Evolutionary conservation across 2,329 filamentous ascomycete species (phyloP), one percentile per base, ranked within the genome.

Genomic region (Pseudocercospora eumusae): DNA sequence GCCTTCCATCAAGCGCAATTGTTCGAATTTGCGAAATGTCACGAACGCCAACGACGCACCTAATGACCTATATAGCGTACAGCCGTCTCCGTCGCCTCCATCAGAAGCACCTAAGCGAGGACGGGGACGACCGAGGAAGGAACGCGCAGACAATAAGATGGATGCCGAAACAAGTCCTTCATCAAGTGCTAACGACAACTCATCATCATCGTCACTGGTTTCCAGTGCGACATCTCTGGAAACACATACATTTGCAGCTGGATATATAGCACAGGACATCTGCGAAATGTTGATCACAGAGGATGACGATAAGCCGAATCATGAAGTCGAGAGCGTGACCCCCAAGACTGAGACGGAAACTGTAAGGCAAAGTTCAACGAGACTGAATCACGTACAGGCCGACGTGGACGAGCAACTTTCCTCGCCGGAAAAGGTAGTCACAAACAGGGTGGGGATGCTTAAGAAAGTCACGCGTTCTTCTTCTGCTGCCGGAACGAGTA

Each of bases 181-280:
- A 13, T 66, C 68, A 4, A 60, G 47, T 45, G 65, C 66, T 44
- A 68, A 62, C 8, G 68, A 70, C 49, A 63, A 56, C 36, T 66
- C 66, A 5, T 71, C 68, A 20, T 61, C 52, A 23, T 70, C 66
- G 11, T 62, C 69, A 10, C 55, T 60, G 33, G 69, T 69, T n/a
- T 73, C 71, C n/a, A 73, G 71, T 59, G 69, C 68, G 13, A 73
- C 71, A 25, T 72, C 70, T 10, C 27, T 73, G 25, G 70, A 69
- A 15, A 69, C 66, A 36, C 52, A 54, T 36, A 36, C 52, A 6
- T 73, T 71, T 40, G 59, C 63, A 5, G 66, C 64, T 7, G 68
- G 70, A 23, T 71, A 69, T 23, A 73, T 73, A 58, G 68, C 70
- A 28, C 64, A 68, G 50, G 66, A 64, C 54, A 73, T 74, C 31